Base-by-base conservation (phyloP, 1,139 yeast genomes). In the Blastobotrys capitulatus region DNA sequence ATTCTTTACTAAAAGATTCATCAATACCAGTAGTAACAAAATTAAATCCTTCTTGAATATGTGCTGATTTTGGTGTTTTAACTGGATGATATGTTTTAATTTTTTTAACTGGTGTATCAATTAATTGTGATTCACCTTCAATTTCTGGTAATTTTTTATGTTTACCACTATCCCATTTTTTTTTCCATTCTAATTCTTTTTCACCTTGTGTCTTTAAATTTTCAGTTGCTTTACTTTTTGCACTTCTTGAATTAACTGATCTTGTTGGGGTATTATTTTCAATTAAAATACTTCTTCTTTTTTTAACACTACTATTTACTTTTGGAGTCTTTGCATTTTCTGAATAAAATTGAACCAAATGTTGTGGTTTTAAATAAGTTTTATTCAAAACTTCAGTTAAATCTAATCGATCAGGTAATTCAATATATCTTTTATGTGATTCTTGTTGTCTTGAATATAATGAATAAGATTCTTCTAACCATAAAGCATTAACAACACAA, bases 391-490 rank as follows among this genome's bases (percentile, higher is more conserved):
- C 62, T 35, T 75, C 69, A 34, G 75, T 73, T 48, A 77, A 61
- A 35, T 66, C 65, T 1, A 69, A 58, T 22, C 65, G 68, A 38
- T 71, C 66, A 1, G 81, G 80, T 47, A 78, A 69, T 48, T 72
- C 70, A 20, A 74, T 66, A 61, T 75, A 83, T 37, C 77, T 70
- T 2, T 75, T 70, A 15, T 64, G 60, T 1, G 72, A 60, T 19
- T 67, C 71, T 42, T 80, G 77, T 57, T 78, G 72, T 6, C 74
- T 58, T 42, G 66, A 65, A 90, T 94, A 84, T 42, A 73, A 66
- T 0, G 82, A 73, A 61, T 74, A 85, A 47, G 86, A 77, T 52
- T 86, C 94, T 62, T 92, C 97, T n/a, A 92, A 68, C 98, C 98
- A 92, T 18, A 83, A 61, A 64, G 87, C 96, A 60, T 85, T 89